phyloP scores from a whole-genome alignment of 768 basidiomycete species.

The Cubamyces sp. region DNA sequence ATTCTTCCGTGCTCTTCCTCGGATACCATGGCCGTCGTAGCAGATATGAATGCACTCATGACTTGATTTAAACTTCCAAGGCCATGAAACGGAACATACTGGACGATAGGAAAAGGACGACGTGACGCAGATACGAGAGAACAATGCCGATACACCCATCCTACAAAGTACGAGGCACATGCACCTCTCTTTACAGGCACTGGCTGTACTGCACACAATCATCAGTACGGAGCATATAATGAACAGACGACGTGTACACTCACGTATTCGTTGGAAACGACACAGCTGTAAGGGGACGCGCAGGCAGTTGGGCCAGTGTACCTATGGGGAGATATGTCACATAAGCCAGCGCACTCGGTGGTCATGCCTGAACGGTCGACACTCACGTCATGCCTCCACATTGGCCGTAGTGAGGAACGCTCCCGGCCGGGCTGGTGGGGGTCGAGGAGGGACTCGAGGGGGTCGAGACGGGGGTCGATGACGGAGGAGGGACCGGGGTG shows the following conservation, averaged over 20 bases:
- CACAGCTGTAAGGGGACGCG: slow-evolving; percentile 41
- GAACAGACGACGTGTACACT: slow-evolving; percentile 4
- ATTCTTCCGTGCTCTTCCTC: not conserved
- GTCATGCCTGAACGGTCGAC: not conserved
- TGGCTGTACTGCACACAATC: slow-evolving; percentile 38
- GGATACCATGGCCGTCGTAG: not conserved
- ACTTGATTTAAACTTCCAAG: no score
- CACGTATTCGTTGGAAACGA: slow-evolving; percentile 40
- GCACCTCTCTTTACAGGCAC: slow-evolving; percentile 30
- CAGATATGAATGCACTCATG: not conserved
- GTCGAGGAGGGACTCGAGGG: slow-evolving; percentile 16
- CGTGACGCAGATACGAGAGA: not conserved
- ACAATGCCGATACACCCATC: not conserved
- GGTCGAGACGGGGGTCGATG: slow-evolving; percentile 5
- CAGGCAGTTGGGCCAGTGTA: slow-evolving; percentile 45
- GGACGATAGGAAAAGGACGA: not conserved
- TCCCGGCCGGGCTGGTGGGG: slow-evolving; percentile 29
- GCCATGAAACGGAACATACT: no score
- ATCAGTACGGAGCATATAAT: not conserved
- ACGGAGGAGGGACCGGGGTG: slow-evolving; percentile 9
- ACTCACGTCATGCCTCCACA: slow-evolving; percentile 46
- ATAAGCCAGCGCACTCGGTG: no score
- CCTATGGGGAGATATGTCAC: slow-evolving; percentile 6
- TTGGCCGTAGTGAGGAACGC: slow-evolving; percentile 47
- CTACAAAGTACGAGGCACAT: not conserved